These are phyloP conservation scores for Puccinia novopanici DNA, from an alignment of 1,284 basidiomycete species.

Conservation along the genomic window DNA sequence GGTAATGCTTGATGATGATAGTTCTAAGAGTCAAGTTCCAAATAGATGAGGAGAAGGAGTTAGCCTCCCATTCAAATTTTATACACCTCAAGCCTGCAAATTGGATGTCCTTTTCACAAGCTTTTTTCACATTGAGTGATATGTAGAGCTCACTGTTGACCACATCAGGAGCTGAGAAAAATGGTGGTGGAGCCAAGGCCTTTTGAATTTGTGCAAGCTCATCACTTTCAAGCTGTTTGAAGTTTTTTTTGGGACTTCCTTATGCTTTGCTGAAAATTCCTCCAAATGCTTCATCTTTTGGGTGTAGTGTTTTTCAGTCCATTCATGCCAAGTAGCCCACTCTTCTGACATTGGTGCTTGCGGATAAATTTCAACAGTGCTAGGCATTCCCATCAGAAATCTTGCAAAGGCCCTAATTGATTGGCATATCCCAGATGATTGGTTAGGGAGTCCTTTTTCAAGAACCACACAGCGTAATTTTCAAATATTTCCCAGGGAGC, in stretches of 20 bases:
- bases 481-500: background rate
- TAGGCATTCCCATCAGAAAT: slow-evolving; percentile 15
- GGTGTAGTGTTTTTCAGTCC: background rate
- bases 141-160: background rate
- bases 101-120: background rate
- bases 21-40: background rate
- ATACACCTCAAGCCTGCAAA: background rate
- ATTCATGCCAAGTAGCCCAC: background rate
- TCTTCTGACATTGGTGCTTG: background rate
- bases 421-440: background rate
- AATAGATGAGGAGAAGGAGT: background rate
- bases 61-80: background rate
- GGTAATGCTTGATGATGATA: slow-evolving; percentile 1
- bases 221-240: background rate
- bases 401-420: background rate
- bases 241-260: background rate
- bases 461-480: background rate
- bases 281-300: background rate
- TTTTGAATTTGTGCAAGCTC: background rate
- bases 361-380: slow-evolving; percentile 26
- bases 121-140: background rate
- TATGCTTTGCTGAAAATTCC: background rate
- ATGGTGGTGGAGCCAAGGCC: background rate
- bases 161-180: background rate
- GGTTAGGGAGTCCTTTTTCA: background rate